These are phyloP conservation scores for Aspergillus sp. DNA, from an alignment of 2,329 filamentous ascomycete species.

Conservation along the genomic window DNA sequence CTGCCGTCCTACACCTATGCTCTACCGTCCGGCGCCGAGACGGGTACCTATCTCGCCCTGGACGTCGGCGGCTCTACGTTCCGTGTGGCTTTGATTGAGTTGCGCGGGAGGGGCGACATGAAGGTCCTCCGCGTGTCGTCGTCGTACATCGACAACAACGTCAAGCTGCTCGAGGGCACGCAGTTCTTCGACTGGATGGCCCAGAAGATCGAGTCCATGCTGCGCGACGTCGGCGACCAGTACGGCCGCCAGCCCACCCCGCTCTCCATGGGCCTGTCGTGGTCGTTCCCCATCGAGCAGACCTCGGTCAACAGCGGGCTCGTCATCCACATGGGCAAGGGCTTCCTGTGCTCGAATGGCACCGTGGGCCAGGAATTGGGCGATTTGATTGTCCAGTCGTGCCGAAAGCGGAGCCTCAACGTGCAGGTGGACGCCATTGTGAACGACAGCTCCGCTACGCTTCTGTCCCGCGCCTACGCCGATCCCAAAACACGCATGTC, in stretches of 20 bases:
- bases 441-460: constrained; percentile 54
- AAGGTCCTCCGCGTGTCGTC: constrained; percentile 46
- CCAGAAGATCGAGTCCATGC: constrained; percentile 46
- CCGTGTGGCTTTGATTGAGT: constrained; percentile 51
- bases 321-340: constrained; percentile 56
- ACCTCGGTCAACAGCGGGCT: constrained; percentile 50
- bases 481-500: constrained; percentile 53
- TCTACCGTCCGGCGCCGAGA: constrained; percentile 50
- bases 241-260: constrained; percentile 29
- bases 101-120: constrained; percentile 45
- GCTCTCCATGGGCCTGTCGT: constrained; percentile 52
- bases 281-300: constrained; percentile 59
- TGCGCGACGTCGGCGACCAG: constrained; percentile 35
- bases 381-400: constrained; percentile 50
- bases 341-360: constrained; percentile 51
- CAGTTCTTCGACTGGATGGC: constrained; percentile 62
- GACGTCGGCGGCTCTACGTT: constrained; percentile 61
- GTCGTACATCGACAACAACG: constrained; percentile 47
- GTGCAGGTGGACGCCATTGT: constrained; percentile 54
- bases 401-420: constrained; percentile 44
- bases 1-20: constrained; percentile 56
- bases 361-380: constrained; percentile 52
- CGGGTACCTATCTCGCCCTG: constrained; percentile 51
- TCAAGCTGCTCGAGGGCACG: constrained; percentile 46
- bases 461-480: constrained; percentile 54